phyloP scores from a whole-genome alignment of 2,329 filamentous ascomycete species.

The Lasiodiplodia hormozganensis region DNA sequence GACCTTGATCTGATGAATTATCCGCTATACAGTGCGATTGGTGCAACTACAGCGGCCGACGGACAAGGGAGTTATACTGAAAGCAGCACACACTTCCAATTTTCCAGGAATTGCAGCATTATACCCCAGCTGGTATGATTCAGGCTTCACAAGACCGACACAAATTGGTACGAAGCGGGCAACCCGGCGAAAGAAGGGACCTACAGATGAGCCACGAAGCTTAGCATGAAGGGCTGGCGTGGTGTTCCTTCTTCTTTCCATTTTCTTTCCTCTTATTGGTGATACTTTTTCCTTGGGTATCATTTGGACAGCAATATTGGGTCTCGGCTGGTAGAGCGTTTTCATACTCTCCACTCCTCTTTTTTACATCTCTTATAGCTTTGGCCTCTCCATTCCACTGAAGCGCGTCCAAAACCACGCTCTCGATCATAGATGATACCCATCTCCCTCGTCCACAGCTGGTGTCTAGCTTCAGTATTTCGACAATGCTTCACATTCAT shows the following conservation, averaged over 20 bases:
- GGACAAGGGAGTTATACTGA: slow-evolving; percentile 46
- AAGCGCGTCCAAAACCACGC: background rate
- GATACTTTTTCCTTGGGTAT: background rate
- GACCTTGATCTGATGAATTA: slow-evolving; percentile 1
- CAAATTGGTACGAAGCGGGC: background rate
- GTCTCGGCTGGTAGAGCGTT: background rate
- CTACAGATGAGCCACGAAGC: background rate
- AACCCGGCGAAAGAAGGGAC: background rate
- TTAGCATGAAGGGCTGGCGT: slow-evolving; percentile 13
- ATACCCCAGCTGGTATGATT: background rate
- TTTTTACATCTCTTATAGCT: background rate
- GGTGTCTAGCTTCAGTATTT: background rate
- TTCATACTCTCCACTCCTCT: background rate
- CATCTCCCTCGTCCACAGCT: background rate
- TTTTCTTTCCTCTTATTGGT: background rate
- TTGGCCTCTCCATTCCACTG: background rate
- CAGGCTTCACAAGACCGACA: background rate
- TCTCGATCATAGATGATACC: slow-evolving; percentile 10
- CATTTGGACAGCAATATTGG: background rate
- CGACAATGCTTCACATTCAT: background rate
- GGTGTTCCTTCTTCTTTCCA: background rate
- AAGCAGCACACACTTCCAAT: background rate
- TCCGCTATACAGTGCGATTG: slow-evolving; percentile 43
- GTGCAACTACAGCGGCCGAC: slow-evolving; percentile 45
- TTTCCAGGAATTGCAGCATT: too few relatives aligned